Conservation (phyloP, 2,329 filamentous ascomycete species). For the Clarireedia sp. region DNA sequence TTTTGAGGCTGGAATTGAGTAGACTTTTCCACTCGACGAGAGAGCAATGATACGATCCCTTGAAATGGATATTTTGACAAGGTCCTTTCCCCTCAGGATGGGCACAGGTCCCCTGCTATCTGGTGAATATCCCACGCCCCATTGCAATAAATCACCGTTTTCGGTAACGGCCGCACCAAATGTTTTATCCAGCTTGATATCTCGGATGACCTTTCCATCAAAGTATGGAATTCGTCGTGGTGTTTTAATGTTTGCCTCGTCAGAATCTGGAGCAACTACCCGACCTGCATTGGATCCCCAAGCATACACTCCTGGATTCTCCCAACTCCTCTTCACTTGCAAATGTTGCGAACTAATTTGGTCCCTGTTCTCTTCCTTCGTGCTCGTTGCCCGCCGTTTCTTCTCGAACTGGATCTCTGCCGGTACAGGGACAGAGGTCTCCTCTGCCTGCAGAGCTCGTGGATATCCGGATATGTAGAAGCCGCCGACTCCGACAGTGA, state of each 20-base stretch:
- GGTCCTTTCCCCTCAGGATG: constrained; percentile 75
- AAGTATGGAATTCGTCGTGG: constrained; percentile 76
- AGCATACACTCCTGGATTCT: constrained; percentile 80
- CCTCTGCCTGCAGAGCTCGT: constrained; percentile 23
- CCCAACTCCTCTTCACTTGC: constrained; percentile 76
- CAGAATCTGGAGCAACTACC: constrained; percentile 78
- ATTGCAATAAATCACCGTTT: constrained; percentile 82
- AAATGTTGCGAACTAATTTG: constrained; percentile 77
- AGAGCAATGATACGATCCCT: constrained; percentile 77
- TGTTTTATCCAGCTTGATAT: constrained; percentile 73
- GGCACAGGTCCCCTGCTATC: constrained; percentile 53
- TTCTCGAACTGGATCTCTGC: constrained; percentile 62
- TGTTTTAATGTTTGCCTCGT: constrained; percentile 69
- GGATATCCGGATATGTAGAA: constrained; percentile 24
- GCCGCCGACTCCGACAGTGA: constrained; percentile 19
- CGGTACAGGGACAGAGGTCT: constrained; percentile 23
- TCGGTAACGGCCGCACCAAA: constrained; percentile 86
- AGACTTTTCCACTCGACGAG: constrained; percentile 66
- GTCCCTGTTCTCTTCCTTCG: constrained; percentile 66
- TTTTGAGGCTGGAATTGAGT: constrained; percentile 72
- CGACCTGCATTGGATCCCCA: constrained; percentile 85
- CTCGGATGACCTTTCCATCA: constrained; percentile 73
- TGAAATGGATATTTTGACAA: constrained; percentile 69
- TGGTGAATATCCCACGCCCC: constrained; percentile 71
- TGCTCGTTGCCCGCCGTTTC: constrained; percentile 46